Percentiles rank a stretch among this genome's conserved stretches.
These are phyloP conservation scores for Aspergillus pseudotamarii DNA, from an alignment of 2,329 filamentous ascomycete species.

Conservation along the genomic window DNA sequence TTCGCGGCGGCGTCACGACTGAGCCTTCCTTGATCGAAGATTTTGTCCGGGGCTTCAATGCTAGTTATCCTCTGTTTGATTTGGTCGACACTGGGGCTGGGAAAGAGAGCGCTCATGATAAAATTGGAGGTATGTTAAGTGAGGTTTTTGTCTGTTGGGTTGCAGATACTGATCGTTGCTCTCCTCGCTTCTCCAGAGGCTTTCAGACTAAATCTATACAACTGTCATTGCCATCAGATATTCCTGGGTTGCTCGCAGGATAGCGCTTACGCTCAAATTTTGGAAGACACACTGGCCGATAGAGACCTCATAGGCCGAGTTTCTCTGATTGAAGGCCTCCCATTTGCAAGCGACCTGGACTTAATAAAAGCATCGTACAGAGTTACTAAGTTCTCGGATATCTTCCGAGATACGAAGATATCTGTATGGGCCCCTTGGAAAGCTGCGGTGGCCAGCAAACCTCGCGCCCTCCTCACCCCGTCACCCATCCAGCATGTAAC, in stretches of 20 bases:
- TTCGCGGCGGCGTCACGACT: conserved; percentile 48
- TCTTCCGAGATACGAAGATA: conserved; percentile 60
- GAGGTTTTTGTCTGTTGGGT: conserved; percentile 3
- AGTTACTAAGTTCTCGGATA: conserved; percentile 52
- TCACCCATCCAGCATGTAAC: conserved; percentile 38
- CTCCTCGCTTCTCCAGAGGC: conserved; percentile 43
- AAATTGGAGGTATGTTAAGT: conserved; percentile 48
- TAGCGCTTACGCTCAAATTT: conserved; percentile 55
- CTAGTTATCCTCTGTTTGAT: conserved; percentile 53
- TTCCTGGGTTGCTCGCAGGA: conserved; percentile 63
- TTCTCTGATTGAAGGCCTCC: conserved; percentile 59
- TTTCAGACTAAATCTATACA: conserved; percentile 58
- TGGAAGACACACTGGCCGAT: conserved; percentile 54
- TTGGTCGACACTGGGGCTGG: conserved; percentile 52
- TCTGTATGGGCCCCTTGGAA: conserved; percentile 40
- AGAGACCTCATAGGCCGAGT: conserved; percentile 50
- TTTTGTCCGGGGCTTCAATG: conserved; percentile 60
- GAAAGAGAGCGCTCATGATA: conserved; percentile 51
- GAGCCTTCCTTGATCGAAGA: conserved; percentile 49
- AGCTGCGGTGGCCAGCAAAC: conserved; percentile 30
- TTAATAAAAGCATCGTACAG: conserved; percentile 51
- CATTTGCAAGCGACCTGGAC: conserved; percentile 58
- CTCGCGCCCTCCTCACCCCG: conserved; percentile 35
- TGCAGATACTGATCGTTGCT: conserved; percentile 27
- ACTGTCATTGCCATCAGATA: conserved; percentile 63